Conservation (phyloP, 2,329 filamentous ascomycete species). For the Sporothrix pallida region DNA sequence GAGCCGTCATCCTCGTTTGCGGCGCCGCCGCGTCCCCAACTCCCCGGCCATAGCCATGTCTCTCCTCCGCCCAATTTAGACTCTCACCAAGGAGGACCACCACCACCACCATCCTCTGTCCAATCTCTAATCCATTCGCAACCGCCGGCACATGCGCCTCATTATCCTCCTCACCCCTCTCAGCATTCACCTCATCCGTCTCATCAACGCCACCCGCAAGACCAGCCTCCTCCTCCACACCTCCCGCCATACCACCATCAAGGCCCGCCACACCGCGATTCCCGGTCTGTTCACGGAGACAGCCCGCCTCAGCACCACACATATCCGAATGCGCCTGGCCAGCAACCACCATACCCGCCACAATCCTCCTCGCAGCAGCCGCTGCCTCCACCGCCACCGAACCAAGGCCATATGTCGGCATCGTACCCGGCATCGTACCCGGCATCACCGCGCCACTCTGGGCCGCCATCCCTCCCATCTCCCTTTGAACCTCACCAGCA, state of each 20-base stretch:
- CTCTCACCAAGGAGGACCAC: conserved; percentile 15
- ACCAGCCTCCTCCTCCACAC: conserved; percentile 45
- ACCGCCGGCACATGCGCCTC: conserved; percentile 41
- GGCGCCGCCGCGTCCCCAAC: conserved; percentile 46
- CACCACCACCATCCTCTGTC: neutral
- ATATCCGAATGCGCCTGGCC: conserved; percentile 42
- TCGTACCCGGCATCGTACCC: conserved; percentile 46
- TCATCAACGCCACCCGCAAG: conserved; percentile 31
- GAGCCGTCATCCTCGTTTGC: conserved; percentile 53
- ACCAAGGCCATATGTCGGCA: conserved; percentile 51
- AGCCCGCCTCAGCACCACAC: conserved; percentile 29
- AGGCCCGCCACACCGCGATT: conserved; percentile 38
- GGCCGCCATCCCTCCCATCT: conserved; percentile 50
- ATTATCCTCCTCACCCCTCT: conserved; percentile 47
- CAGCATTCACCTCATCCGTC: conserved; percentile 40
- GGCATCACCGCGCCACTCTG: conserved; percentile 57
- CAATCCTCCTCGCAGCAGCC: conserved; percentile 28
- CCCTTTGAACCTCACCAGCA: conserved; percentile 56
- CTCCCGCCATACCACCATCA: conserved; percentile 47
- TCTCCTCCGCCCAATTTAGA: conserved; percentile 54
- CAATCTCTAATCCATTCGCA: conserved; percentile 25
- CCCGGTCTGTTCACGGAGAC: conserved; percentile 1
- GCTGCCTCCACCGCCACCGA: conserved; percentile 51
- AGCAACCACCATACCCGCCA: conserved; percentile 38
- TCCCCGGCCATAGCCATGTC: conserved; percentile 44